These are phyloP conservation scores for Fusarium succisae DNA, from an alignment of 2,329 filamentous ascomycete species.

Conservation along the genomic window DNA sequence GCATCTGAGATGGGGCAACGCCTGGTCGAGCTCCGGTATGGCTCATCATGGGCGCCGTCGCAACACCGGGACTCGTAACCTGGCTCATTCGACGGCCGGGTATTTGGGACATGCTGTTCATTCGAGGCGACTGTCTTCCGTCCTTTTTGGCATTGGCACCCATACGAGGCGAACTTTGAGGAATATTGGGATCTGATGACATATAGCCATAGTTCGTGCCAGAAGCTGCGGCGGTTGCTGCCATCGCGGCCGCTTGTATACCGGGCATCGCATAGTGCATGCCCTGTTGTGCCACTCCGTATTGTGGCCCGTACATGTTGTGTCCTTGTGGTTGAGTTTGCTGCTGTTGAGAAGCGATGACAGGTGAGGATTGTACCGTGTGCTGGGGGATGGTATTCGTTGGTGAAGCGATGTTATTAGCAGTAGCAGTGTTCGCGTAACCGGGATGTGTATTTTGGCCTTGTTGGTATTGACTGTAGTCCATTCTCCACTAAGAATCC, in stretches of 20 bases:
- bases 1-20: conserved; percentile 67
- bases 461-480: conserved; percentile 76
- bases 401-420: conserved; percentile 75
- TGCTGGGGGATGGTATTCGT: conserved; percentile 75
- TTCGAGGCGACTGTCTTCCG: conserved; percentile 80
- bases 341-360: conserved; percentile 80
- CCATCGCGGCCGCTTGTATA: conserved; percentile 92
- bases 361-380: conserved; percentile 78
- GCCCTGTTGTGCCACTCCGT: conserved; percentile 75
- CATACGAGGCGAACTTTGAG: conserved; percentile 81
- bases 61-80: conserved; percentile 77
- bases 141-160: conserved; percentile 76
- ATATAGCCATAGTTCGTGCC: conserved; percentile 81
- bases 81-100: conserved; percentile 77
- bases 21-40: conserved; percentile 64
- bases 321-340: conserved; percentile 68
- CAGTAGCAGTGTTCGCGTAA: conserved; percentile 67
- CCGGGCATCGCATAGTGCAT: conserved; percentile 85
- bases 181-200: conserved; percentile 73
- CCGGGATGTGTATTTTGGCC: conserved; percentile 72
- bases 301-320: conserved; percentile 83
- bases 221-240: conserved; percentile 87
- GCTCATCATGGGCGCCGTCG: conserved; percentile 79
- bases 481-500: conserved; percentile 66
- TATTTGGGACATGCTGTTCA: conserved; percentile 70